Conservation (phyloP, 306 rosid species). For the Arachis stenosperma region DNA sequence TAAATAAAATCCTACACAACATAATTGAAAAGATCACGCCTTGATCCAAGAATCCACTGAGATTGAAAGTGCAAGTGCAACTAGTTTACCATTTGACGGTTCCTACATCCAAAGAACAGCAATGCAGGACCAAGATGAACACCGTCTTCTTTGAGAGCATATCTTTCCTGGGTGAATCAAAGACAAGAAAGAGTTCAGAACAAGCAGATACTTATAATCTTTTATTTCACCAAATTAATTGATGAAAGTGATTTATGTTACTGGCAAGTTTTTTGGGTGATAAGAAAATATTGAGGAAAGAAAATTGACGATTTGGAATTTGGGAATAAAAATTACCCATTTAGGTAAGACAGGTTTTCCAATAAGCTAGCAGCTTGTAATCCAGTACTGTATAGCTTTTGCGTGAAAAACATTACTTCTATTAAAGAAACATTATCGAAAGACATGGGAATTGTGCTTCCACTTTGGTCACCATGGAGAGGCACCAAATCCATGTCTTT, state of each 20-base stretch:
- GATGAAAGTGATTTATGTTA: slow-evolving; percentile 11
- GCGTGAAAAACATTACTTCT: not conserved
- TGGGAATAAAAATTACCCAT: not conserved
- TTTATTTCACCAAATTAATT: not conserved
- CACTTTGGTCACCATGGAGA: slow-evolving; percentile 22
- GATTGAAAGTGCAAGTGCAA: slow-evolving; percentile 19
- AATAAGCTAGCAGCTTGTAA: not conserved
- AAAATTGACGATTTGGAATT: not conserved
- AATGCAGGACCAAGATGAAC: slow-evolving; percentile 80
- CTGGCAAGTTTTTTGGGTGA: too few species aligned
- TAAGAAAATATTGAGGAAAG: too few species aligned
- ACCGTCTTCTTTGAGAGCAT: slow-evolving; percentile 74
- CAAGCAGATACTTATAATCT: slow-evolving; percentile 20
- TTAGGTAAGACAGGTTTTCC: slow-evolving; percentile 2
- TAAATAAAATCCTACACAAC: slow-evolving; percentile 81
- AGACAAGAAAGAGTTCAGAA: slow-evolving; percentile 31
- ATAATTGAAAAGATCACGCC: slow-evolving; percentile 36
- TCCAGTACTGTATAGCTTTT: not conserved
- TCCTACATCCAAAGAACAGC: slow-evolving; percentile 94
- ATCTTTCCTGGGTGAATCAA: slow-evolving; percentile 72
- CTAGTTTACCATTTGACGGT: slow-evolving; percentile 76
- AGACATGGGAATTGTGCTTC: not conserved
- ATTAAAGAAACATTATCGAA: not conserved
- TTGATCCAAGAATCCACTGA: slow-evolving; percentile 15
- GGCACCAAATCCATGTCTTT: slow-evolving; percentile 1